These are phyloP conservation scores for Casaregolazyma suthepensis DNA, from an alignment of 1,139 yeast genomes.

Conservation along the genomic window DNA sequence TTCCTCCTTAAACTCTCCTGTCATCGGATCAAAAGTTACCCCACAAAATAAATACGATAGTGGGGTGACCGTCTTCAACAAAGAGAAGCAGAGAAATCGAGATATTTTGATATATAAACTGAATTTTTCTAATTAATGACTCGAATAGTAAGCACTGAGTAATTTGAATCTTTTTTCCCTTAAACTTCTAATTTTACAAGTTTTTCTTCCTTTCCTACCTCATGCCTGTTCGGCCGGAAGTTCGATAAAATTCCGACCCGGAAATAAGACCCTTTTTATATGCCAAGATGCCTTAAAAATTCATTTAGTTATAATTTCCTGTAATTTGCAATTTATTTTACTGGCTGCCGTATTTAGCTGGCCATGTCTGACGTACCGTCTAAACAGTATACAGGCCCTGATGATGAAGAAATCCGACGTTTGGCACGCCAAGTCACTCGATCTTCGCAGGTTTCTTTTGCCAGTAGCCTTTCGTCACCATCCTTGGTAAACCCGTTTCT, in stretches of 20 bases:
- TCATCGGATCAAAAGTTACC: background rate
- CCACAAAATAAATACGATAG: background rate
- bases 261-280: background rate
- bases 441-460: slow-evolving; percentile 15
- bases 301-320: background rate
- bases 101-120: too few relatives aligned
- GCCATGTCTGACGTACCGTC: background rate
- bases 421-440: slow-evolving; percentile 25
- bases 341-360: background rate
- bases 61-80: background rate
- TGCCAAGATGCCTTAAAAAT: background rate
- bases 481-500: slow-evolving; percentile 17
- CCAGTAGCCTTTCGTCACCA: background rate
- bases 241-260: background rate
- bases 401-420: slow-evolving; percentile 19
- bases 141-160: too few relatives aligned
- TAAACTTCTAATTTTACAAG: background rate
- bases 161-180: too few relatives aligned
- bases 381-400: slow-evolving; percentile 7
- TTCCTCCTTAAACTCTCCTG: background rate
- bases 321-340: background rate
- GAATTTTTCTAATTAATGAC: too few relatives aligned
- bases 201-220: background rate
- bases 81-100: background rate
- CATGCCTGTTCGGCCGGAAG: background rate